These are phyloP conservation scores for Afroboletus lepidellus DNA, from an alignment of 1,284 basidiomycete species.

Conservation along the genomic window DNA sequence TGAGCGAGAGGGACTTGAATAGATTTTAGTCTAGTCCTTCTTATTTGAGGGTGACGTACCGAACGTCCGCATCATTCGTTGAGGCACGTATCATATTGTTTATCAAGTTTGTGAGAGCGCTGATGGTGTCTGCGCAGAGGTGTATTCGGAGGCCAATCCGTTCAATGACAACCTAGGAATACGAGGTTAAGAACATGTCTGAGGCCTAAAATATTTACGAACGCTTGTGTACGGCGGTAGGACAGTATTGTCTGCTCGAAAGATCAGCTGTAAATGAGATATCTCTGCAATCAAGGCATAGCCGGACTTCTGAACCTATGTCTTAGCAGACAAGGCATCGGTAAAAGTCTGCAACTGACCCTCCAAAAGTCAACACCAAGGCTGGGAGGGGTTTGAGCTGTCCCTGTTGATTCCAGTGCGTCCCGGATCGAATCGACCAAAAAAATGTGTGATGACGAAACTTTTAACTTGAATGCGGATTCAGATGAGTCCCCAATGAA, in stretches of 20 bases:
- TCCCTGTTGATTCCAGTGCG: slow-evolving; percentile 23
- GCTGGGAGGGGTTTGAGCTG: neutral
- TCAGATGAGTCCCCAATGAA: slow-evolving; percentile 66
- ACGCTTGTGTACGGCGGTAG: slow-evolving; percentile 42
- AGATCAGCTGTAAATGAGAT: slow-evolving; percentile 44
- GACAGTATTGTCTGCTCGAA: slow-evolving; percentile 34
- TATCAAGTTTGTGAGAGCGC: slow-evolving; percentile 52
- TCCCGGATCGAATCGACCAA: slow-evolving; percentile 62
- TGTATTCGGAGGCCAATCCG: slow-evolving; percentile 51
- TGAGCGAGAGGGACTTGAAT: slow-evolving; percentile 11
- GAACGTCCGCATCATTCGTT: slow-evolving; percentile 34
- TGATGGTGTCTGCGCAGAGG: slow-evolving; percentile 68
- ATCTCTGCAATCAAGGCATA: slow-evolving; percentile 72
- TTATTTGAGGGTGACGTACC: slow-evolving; percentile 35
- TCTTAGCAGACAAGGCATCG: slow-evolving; percentile 11
- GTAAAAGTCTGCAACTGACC: slow-evolving; percentile 42
- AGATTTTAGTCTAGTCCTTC: neutral
- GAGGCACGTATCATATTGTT: slow-evolving; percentile 46
- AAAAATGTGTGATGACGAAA: slow-evolving; percentile 53
- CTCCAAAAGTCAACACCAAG: slow-evolving; percentile 63
- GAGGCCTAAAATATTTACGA: slow-evolving; percentile 15
- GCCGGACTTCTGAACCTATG: slow-evolving; percentile 43
- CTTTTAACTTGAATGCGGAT: slow-evolving; percentile 48
- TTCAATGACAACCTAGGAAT: slow-evolving; percentile 46
- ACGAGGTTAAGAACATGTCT: slow-evolving; percentile 3